Evolutionary conservation across 2,329 filamentous ascomycete genomes (phyloP).

Genomic region (Aspergillus sp.): DNA sequence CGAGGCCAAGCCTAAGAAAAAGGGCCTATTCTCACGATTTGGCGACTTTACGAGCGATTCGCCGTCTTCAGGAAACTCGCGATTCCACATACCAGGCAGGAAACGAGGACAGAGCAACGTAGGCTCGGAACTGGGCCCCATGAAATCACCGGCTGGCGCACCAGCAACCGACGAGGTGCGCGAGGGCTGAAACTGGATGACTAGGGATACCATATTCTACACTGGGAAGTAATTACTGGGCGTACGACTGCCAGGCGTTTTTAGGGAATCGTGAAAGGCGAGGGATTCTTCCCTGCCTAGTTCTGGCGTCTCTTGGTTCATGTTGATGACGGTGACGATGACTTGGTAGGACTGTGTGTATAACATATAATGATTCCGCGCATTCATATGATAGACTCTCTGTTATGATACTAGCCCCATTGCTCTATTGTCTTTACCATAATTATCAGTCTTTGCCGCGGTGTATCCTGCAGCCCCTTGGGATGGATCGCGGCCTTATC

Average conservation of each 20-base stretch:
- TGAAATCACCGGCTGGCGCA: slow-evolving; percentile 42
- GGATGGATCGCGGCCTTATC: slow-evolving; percentile 22
- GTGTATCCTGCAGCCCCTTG: not conserved
- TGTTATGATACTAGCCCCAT: not conserved
- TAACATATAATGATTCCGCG: not conserved
- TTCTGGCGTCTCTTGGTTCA: not conserved
- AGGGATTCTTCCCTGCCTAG: not conserved
- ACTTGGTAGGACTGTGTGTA: not conserved
- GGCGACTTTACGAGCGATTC: slow-evolving; percentile 54
- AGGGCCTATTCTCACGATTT: slow-evolving; percentile 74
- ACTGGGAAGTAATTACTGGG: not conserved
- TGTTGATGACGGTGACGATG: not conserved
- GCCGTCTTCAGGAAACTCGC: slow-evolving; percentile 36
- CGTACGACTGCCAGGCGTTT: slow-evolving; percentile 1
- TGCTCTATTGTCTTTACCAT: not conserved
- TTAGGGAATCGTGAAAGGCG: not conserved
- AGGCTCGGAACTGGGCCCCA: slow-evolving; percentile 67
- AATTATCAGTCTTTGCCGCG: not conserved
- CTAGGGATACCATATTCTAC: not conserved
- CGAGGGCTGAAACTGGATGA: slow-evolving; percentile 11
- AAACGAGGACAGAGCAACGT: slow-evolving; percentile 70
- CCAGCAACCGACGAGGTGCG: slow-evolving; percentile 15
- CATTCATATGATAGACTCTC: not conserved
- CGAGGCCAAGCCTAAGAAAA: slow-evolving; percentile 64
- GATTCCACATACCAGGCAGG: slow-evolving; percentile 67